A percentile compares a stretch with the other conserved stretches of the same genome.
Conservation (phyloP, 2,329 filamentous ascomycete species). For the Hypoxylon sp. region DNA sequence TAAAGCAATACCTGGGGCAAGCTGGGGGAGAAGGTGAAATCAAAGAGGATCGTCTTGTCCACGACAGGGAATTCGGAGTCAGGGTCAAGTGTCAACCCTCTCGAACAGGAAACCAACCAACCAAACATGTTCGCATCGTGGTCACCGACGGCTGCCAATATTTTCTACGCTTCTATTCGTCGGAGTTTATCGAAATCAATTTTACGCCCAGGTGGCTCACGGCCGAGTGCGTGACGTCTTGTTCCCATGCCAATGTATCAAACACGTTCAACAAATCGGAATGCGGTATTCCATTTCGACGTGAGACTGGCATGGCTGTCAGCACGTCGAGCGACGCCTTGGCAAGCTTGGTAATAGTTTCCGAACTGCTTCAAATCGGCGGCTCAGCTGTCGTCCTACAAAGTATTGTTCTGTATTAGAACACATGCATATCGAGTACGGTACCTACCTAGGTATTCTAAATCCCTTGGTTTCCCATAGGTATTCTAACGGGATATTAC, state of each 20-base stretch:
- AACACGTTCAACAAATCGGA: constrained; percentile 23
- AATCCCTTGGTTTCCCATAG: too few relatives aligned
- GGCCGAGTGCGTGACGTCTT: constrained; percentile 20
- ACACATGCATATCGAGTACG: too few relatives aligned
- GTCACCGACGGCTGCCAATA: constrained; percentile 11
- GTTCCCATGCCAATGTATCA: constrained; percentile 8
- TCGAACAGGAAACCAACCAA: constrained; percentile 28
- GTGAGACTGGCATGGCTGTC: constrained; percentile 18
- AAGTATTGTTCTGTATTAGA: not conserved
- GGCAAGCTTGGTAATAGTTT: constrained; percentile 24
- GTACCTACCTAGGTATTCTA: too few relatives aligned
- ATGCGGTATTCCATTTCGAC: constrained; percentile 7
- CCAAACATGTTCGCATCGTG: constrained; percentile 21
- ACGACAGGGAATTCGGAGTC: constrained; percentile 35
- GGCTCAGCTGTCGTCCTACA: constrained; percentile 21
- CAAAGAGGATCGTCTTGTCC: constrained; percentile 24
- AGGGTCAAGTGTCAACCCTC: constrained; percentile 15
- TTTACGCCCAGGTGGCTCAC: constrained; percentile 5
- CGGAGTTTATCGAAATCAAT: constrained; percentile 21
- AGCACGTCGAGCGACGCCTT: constrained; percentile 22
- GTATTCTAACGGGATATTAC: constrained; percentile 19
- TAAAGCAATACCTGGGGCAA: too few relatives aligned
- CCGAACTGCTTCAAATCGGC: constrained; percentile 18
- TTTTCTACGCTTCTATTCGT: constrained; percentile 18
- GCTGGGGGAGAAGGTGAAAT: constrained; percentile 12